Evolutionary conservation across 73 alveolate genomes (phyloP).

Genomic region (Paramecium sexaurelia): DNA sequence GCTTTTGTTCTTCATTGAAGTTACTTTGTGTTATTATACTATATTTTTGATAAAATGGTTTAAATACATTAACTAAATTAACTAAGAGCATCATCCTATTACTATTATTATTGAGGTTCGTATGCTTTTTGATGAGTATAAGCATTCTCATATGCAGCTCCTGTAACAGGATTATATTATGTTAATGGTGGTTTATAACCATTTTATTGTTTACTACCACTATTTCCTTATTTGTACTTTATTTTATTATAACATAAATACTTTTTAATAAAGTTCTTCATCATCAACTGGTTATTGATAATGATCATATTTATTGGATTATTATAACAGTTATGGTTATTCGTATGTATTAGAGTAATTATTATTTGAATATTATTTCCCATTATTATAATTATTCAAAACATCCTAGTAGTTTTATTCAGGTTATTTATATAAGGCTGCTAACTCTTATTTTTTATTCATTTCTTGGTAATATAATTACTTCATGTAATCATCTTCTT

Average conservation of each 20-base stretch:
- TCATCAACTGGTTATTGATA: neutral
- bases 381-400: neutral
- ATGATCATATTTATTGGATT: neutral
- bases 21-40: conserved; percentile 17
- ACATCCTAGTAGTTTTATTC: neutral
- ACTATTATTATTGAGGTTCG: neutral
- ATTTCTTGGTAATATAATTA: neutral
- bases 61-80: conserved; percentile 46
- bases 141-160: neutral
- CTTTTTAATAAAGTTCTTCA: neutral
- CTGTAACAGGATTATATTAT: conserved; percentile 6
- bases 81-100: conserved; percentile 44
- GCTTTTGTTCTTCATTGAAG: neutral
- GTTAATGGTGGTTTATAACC: neutral
- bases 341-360: neutral
- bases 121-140: neutral
- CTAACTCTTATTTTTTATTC: neutral
- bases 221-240: neutral
- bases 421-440: neutral
- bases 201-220: neutral
- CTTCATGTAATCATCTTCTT: conserved; percentile 25
- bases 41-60: neutral
- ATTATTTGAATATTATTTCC: neutral
- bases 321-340: neutral
- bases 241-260: neutral